A percentile compares a stretch with the other conserved stretches of the same genome.
Conservation (phyloP, 2,329 filamentous ascomycete genomes). For the Byssochlamys sp. region DNA sequence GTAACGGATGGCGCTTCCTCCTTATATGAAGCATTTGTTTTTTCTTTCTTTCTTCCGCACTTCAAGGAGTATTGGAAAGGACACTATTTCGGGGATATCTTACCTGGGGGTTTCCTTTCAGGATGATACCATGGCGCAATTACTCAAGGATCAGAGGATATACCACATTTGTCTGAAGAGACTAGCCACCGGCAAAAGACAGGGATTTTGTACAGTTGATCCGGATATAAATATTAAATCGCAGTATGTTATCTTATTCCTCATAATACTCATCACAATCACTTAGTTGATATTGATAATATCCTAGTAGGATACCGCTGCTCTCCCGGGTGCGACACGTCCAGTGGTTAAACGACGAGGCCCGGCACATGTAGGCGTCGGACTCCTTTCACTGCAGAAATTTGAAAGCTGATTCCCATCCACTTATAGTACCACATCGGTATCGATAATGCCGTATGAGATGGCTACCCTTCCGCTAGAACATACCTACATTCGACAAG, state of each 20-base stretch:
- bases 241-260: background rate
- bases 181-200: background rate
- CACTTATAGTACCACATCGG: too few relatives aligned
- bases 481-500: too few relatives aligned
- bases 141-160: background rate
- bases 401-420: too few relatives aligned
- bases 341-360: background rate
- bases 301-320: background rate
- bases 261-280: background rate
- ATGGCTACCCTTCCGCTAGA: too few relatives aligned
- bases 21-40: constrained; percentile 56
- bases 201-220: background rate
- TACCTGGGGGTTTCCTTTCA: constrained; percentile 1
- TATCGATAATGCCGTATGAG: too few relatives aligned
- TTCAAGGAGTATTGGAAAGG: background rate
- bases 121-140: background rate
- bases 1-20: constrained; percentile 85
- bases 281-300: background rate
- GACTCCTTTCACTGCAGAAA: too few relatives aligned
- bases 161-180: background rate
- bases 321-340: background rate
- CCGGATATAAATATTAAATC: background rate
- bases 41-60: background rate
- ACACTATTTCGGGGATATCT: background rate
- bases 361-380: too few relatives aligned